Evolutionary conservation across 2,329 filamentous ascomycete species (phyloP).

Genomic region (Dactylella cylindrospora): DNA sequence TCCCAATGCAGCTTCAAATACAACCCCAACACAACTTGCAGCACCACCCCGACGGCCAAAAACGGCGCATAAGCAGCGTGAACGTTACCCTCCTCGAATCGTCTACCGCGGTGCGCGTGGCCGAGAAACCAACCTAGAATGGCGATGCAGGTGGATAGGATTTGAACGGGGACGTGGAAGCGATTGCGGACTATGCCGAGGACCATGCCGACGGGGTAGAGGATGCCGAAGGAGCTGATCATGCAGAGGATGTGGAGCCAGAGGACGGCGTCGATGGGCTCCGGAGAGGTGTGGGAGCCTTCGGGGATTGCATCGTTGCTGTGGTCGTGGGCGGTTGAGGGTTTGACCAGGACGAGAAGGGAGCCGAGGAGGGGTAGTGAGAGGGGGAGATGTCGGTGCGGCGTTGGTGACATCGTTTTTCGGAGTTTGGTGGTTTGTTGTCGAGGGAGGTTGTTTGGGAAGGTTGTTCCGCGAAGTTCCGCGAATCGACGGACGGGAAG

Average conservation of each 20-base stretch:
- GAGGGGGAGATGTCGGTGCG: background rate
- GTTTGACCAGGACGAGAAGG: constrained; percentile 45
- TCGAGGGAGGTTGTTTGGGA: background rate
- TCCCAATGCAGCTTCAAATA: constrained; percentile 90
- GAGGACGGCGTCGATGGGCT: constrained; percentile 68
- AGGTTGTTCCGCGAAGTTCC: background rate
- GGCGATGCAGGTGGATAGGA: constrained; percentile 71
- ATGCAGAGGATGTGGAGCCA: constrained; percentile 94
- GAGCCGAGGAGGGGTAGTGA: constrained; percentile 42
- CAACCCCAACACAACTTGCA: constrained; percentile 75
- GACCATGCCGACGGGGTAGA: constrained; percentile 87
- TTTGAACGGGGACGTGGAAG: constrained; percentile 91
- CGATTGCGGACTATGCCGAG: constrained; percentile 77
- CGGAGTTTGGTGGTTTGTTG: background rate
- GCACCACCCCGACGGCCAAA: constrained; percentile 75
- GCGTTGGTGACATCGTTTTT: background rate
- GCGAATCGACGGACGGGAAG: background rate
- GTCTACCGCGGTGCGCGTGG: constrained; percentile 82
- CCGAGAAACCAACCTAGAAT: constrained; percentile 77
- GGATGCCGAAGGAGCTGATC: constrained; percentile 81
- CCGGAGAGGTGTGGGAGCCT: constrained; percentile 31
- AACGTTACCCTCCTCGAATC: constrained; percentile 73
- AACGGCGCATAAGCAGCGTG: constrained; percentile 78
- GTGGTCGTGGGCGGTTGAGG: constrained; percentile 17
- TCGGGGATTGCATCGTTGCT: constrained; percentile 32